phyloP scores from a whole-genome alignment of 2,329 filamentous ascomycete genomes.

The Dothiorella sarmentorum region DNA sequence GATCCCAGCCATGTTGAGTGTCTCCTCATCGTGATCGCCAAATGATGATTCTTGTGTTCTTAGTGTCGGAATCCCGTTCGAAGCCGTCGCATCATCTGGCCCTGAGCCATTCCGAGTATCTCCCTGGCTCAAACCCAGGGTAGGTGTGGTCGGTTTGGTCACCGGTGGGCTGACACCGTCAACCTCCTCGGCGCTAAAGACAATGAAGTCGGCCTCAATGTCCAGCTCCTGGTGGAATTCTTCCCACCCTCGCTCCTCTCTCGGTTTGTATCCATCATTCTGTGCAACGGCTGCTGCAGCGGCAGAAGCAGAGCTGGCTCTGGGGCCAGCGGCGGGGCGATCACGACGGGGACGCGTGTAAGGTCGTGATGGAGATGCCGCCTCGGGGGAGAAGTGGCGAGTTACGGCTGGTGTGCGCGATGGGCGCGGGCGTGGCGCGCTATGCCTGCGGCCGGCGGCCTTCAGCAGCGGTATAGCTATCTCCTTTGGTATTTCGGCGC shows the following conservation, averaged over 20 bases:
- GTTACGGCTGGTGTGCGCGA: conserved; percentile 46
- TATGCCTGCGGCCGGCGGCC: conserved; percentile 14
- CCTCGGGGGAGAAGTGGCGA: conserved; percentile 31
- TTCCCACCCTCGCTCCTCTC: conserved; percentile 95
- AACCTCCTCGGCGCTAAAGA: conserved; percentile 80
- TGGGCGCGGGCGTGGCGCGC: conserved; percentile 15
- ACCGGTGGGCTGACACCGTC: conserved; percentile 60
- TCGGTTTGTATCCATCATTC: conserved; percentile 92
- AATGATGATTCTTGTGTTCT: conserved; percentile 11
- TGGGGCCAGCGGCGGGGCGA: conserved; percentile 53
- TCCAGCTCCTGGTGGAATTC: conserved; percentile 96
- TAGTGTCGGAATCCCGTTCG: not conserved
- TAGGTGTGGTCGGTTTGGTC: conserved; percentile 47
- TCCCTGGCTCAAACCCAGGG: conserved; percentile 24
- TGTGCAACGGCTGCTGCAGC: conserved; percentile 85
- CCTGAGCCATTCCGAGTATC: conserved; percentile 35
- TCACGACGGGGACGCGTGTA: conserved; percentile 40
- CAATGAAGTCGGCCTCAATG: conserved; percentile 73
- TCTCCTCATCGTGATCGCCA: conserved; percentile 22
- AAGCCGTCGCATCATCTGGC: conserved; percentile 8
- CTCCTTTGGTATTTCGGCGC: conserved; percentile 44
- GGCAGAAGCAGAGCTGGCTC: conserved; percentile 77
- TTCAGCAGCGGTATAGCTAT: conserved; percentile 17
- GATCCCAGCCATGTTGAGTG: conserved; percentile 21
- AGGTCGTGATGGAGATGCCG: conserved; percentile 30